Conservation (phyloP, 116 monocot species). For the Dioscorea cayenensis region DNA sequence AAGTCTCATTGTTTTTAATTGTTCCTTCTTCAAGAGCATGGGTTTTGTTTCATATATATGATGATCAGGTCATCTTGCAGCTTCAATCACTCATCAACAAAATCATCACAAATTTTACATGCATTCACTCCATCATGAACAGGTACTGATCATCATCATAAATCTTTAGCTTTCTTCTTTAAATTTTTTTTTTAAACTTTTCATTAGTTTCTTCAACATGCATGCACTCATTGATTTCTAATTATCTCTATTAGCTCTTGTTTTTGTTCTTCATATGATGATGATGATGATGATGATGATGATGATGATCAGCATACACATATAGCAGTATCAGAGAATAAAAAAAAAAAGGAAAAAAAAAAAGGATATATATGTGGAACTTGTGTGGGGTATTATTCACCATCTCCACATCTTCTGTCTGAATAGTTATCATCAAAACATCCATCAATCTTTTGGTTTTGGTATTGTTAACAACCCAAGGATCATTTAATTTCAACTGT, state of each 20-base stretch:
- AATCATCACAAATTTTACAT: too few species aligned
- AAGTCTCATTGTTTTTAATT: too few species aligned
- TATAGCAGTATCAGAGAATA: slow-evolving; percentile 2
- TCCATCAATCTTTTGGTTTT: not conserved
- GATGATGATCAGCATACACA: not conserved
- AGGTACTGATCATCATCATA: too few species aligned
- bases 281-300: too few species aligned
- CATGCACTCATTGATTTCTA: too few species aligned
- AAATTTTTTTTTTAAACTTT: too few species aligned
- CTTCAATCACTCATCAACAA: slow-evolving; percentile 56
- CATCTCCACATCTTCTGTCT: not conserved
- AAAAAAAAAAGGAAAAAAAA: not conserved
- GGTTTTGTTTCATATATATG: slow-evolving; percentile 21
- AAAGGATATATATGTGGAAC: not conserved
- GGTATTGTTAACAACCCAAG: not conserved
- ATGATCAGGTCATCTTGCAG: slow-evolving; percentile 52
- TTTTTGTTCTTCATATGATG: too few species aligned
- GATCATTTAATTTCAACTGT: not conserved
- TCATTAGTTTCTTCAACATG: too few species aligned
- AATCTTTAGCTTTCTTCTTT: too few species aligned
- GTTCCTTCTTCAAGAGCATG: not conserved
- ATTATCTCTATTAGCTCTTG: too few species aligned
- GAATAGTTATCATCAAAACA: not conserved
- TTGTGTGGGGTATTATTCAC: not conserved
- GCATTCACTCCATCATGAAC: too few species aligned